phyloP scores from a whole-genome alignment of 139 green algal genomes.

The Raphidocelis subcapitata region DNA sequence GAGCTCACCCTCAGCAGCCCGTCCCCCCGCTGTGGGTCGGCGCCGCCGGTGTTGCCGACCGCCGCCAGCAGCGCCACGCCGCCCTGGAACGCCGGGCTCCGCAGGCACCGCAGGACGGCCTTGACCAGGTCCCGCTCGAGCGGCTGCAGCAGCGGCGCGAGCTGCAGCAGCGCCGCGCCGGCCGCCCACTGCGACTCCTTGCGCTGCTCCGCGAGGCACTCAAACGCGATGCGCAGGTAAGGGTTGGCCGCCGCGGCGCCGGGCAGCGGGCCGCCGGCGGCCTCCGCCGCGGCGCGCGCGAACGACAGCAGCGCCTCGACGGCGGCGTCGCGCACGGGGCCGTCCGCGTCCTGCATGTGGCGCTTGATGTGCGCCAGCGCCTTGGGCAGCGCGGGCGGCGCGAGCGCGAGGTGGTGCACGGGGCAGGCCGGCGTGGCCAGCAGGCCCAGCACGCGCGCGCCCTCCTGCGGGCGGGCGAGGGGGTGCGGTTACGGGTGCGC shows the following conservation, averaged over 20 bases:
- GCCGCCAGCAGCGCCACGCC: conserved; percentile 31
- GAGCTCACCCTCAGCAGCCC: conserved; percentile 43
- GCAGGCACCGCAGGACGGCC: conserved; percentile 37
- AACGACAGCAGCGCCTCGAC: conserved; percentile 35
- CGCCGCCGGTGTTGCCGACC: conserved; percentile 21
- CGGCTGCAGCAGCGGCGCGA: conserved; percentile 31
- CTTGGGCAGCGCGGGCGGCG: conserved; percentile 30
- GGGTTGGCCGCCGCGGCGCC: conserved; percentile 15
- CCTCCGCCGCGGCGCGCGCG: conserved; percentile 23
- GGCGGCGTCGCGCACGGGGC: conserved; percentile 32
- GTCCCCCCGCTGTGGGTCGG: conserved; percentile 6
- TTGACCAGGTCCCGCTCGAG: conserved; percentile 33
- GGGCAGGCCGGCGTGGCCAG: conserved; percentile 30
- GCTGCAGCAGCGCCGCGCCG: conserved; percentile 36
- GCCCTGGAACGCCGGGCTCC: conserved; percentile 30
- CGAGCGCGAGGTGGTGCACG: conserved; percentile 23
- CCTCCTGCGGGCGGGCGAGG: conserved; percentile 26
- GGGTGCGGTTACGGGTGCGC: background rate
- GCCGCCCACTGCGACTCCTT: conserved; percentile 39
- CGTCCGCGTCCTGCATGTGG: conserved; percentile 46
- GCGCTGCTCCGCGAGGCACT: conserved; percentile 40
- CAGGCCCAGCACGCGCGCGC: conserved; percentile 27
- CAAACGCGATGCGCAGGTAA: conserved; percentile 34
- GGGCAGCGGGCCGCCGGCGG: background rate
- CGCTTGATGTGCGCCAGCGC: conserved; percentile 38